A percentile compares a stretch with the other conserved stretches of the same genome.
Evolutionary conservation across 352 stramenopile species (phyloP).

Genomic region (Phytophthora brassicae): DNA sequence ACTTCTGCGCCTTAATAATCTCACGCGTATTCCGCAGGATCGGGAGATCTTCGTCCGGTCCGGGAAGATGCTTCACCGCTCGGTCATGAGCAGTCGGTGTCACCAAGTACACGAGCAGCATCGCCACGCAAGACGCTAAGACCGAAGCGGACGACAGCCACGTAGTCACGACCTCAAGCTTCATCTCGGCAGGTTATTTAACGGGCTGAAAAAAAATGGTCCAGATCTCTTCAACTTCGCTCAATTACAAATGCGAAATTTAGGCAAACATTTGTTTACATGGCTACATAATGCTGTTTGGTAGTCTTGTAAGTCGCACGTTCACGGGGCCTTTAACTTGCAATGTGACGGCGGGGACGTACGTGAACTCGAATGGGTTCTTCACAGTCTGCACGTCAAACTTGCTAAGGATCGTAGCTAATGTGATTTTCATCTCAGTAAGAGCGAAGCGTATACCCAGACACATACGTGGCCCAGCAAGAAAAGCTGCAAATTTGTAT

Average conservation of each 20-base stretch:
- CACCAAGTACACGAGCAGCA: conserved; percentile 36
- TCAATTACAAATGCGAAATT: too few relatives aligned
- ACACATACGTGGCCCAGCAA: conserved; percentile 47
- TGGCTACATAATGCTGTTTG: conserved; percentile 3
- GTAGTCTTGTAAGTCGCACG: conserved; percentile 9
- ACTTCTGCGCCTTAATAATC: conserved; percentile 40
- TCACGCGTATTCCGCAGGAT: conserved; percentile 59
- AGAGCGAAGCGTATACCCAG: conserved; percentile 39
- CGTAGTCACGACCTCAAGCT: conserved; percentile 12
- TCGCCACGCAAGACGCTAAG: conserved; percentile 18
- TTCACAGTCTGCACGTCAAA: conserved; percentile 45
- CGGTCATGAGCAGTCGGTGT: conserved; percentile 29
- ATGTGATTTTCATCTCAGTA: conserved; percentile 38
- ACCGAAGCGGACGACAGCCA: conserved; percentile 20
- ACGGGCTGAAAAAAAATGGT: too few relatives aligned
- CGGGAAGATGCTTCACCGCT: conserved; percentile 38
- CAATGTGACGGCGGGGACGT: conserved; percentile 49
- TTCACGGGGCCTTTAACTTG: conserved; percentile 40
- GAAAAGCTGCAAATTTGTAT: conserved; percentile 48
- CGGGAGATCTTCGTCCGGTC: conserved; percentile 35
- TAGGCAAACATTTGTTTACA: too few relatives aligned
- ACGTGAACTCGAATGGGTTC: conserved; percentile 39
- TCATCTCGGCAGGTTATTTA: too few relatives aligned
- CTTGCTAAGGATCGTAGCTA: conserved; percentile 51
- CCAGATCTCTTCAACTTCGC: conserved; percentile 16